Percentiles rank a stretch among this genome's conserved stretches.
These are phyloP conservation scores for Aspergillus hancockii DNA, from an alignment of 495 filamentous ascomycete genomes.

Conservation along the genomic window DNA sequence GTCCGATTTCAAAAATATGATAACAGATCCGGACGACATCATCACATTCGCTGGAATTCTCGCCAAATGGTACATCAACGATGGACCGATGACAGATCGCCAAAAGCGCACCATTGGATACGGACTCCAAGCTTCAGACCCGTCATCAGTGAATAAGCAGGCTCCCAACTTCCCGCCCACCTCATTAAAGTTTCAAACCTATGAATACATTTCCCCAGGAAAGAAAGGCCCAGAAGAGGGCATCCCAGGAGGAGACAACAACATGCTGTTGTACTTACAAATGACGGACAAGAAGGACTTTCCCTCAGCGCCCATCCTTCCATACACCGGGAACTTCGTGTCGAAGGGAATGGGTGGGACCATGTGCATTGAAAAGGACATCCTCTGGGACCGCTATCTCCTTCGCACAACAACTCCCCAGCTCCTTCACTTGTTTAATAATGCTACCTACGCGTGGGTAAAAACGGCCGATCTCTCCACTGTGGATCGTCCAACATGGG, in stretches of 20 bases:
- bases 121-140: background rate
- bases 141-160: background rate
- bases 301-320: background rate
- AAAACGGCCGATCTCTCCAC: background rate
- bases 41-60: too few species aligned
- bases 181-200: constrained; percentile 2
- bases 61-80: background rate
- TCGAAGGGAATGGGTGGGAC: background rate
- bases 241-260: background rate
- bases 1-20: too few species aligned
- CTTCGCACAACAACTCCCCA: background rate
- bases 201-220: constrained; percentile 1
- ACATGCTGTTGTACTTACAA: constrained; percentile 8
- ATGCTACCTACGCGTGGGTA: background rate
- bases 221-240: background rate
- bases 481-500: background rate
- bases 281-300: constrained; percentile 1
- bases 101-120: constrained; percentile 3
- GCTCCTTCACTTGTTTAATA: background rate
- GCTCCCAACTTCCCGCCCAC: background rate
- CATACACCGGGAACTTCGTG: constrained; percentile 1
- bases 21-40: background rate
- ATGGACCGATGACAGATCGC: background rate
- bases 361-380: background rate
- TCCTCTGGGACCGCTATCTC: constrained; percentile 5